Evolutionary conservation across 306 rosid species (phyloP), one percentile per base, ranked within the genome.

Genomic region (Lotus japonicus): DNA sequence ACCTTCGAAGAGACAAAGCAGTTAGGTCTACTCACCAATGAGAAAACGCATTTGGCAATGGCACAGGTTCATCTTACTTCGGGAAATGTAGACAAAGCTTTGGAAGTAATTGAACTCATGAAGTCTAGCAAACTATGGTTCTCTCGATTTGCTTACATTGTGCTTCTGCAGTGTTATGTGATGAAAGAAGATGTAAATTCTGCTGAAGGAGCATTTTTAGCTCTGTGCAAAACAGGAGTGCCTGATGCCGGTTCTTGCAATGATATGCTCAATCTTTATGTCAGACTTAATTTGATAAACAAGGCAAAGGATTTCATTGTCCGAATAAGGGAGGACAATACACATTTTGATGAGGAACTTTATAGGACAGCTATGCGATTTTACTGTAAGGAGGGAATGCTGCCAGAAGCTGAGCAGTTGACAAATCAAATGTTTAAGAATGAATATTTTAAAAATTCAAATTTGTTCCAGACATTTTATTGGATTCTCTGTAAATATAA

Each of bases 31-130:
- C 97, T 94, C 53, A 88, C 85, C 57, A 84, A 81, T 78, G 94
- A 89, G 69, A 94, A 94, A 79, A 94, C 97, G 4, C 86, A 84
- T 69, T 85, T 94, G 74, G 87, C 98, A 58, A 94, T 94, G 97
- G 85, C 98, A 43, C 98, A 90, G 83, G 98, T 94, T 60, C 89
- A 84, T 79, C 94, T 94, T 69, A 76, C 53, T 65, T 77, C 97
- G 43, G 89, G 96, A 79, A 80, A 88, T 61, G 84, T 66, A 7
- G 90, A 80, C 42, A 85, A 84, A 72, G 96, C 94, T 31, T 73
- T 85, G 28, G 83, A 90, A 59, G 77, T 81, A 62, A 79, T 94
- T 38, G 86, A 88, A 44, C 79, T 83, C 68, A 88, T 94, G 97
- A 88, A 86, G 84, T 84, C 90, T 65, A 84, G 82, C 73, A 79